These are phyloP conservation scores for Myotisia sp. DNA, from an alignment of 2,329 filamentous ascomycete genomes.

Conservation along the genomic window DNA sequence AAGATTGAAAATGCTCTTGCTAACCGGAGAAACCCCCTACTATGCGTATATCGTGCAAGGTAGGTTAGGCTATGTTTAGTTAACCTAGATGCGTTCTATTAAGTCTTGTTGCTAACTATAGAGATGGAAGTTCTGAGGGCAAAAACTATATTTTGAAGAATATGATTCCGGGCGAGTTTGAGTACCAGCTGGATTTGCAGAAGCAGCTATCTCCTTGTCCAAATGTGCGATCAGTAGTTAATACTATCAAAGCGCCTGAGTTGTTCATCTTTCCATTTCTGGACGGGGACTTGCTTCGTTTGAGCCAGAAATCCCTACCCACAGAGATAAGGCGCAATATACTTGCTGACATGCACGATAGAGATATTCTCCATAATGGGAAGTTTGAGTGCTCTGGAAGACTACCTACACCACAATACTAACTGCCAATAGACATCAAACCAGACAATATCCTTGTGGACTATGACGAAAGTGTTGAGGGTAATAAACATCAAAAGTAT, in stretches of 20 bases:
- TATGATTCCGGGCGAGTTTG: slow-evolving; percentile 19
- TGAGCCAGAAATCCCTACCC: slow-evolving; percentile 11
- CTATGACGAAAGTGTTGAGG: slow-evolving; percentile 16
- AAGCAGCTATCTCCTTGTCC: slow-evolving; percentile 14
- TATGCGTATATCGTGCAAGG: slow-evolving; percentile 9
- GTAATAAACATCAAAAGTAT: slow-evolving; percentile 14
- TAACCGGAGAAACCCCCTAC: slow-evolving; percentile 7
- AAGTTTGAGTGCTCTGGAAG: slow-evolving; percentile 9
- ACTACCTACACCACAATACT: slow-evolving; percentile 4
- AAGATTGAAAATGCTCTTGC: slow-evolving; percentile 9
- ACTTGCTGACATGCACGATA: slow-evolving; percentile 21
- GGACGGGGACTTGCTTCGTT: slow-evolving; percentile 12
- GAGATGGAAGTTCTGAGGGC: slow-evolving; percentile 6
- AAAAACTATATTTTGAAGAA: slow-evolving; percentile 14
- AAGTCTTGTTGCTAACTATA: slow-evolving; percentile 3
- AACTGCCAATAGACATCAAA: slow-evolving; percentile 20
- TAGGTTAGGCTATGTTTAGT: no score
- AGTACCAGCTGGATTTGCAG: slow-evolving; percentile 20
- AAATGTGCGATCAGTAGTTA: slow-evolving; percentile 18
- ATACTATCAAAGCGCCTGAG: slow-evolving; percentile 14
- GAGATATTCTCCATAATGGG: slow-evolving; percentile 22
- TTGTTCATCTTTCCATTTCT: slow-evolving; percentile 16
- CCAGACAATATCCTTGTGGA: slow-evolving; percentile 25
- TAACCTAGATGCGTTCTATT: neutral
- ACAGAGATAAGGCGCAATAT: slow-evolving; percentile 9